Evolutionary conservation across 257 asterid genomes (phyloP), one percentile per base, ranked within the genome.

Genomic region (Lycium barbarum): DNA sequence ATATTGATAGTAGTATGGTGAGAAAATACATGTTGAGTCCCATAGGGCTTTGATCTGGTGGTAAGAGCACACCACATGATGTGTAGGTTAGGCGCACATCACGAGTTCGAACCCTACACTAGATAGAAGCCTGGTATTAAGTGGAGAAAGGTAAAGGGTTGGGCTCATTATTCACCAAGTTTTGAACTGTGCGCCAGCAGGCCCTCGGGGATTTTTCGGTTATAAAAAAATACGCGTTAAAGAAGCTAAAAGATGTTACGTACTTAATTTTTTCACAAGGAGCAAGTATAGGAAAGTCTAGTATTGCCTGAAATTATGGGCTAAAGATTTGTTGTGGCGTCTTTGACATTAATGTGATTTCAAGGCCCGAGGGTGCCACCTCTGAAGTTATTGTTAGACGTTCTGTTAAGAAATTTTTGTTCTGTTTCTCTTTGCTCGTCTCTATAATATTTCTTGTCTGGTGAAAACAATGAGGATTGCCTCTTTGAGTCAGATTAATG

Each of bases 391-490:
- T 67, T 67, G 11, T 13, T 7, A 38, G 68, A 20, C 4, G 11
- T 36, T 67, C 12, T 12, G 49, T 67, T 67, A 67, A 66, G 51
- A 67, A 67, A 11, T 7, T 36, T 15, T 68, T 68, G 22, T 36
- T 36, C 51, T 68, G 2, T 68, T 68, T 68, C 51, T 68, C 47
- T 73, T 51, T 74, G 20, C 80, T 74, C 40, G 43, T 74, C 81
- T 74, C 4, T 13, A 12, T 49, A 22, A 6, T 22, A 43, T 74
- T 74, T 74, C 81, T 22, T 74, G 40, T 53, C 62, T 74, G 81
- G 81, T 74, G 81, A 74, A 72, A 49, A 74, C 36, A 49, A 74
- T 51, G 43, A 49, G 81, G 62, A 22, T 20, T 74, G 81, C 81
- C 61, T 49, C 81, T 12, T 12, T 49, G 43, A 49, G 20, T 49